Conservation (phyloP, 257 asterid genomes). For the Solanum raphanifolium region DNA sequence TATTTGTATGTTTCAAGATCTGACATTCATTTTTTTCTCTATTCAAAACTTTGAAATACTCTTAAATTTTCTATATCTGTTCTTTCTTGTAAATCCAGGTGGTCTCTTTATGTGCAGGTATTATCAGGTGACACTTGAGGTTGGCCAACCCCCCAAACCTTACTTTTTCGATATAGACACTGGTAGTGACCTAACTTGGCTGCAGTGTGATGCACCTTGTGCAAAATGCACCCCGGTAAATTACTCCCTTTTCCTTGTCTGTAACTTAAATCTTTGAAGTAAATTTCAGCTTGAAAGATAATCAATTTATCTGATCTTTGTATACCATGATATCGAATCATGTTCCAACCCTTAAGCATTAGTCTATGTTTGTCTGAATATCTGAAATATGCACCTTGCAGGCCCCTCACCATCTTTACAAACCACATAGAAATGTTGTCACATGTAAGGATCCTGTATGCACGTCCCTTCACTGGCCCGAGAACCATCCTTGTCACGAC, state of each 20-base stretch:
- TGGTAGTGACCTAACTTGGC: constrained; percentile 97
- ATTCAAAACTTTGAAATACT: background rate
- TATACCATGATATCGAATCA: background rate
- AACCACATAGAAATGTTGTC: constrained; percentile 46
- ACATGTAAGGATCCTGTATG: constrained; percentile 68
- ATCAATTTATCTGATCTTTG: background rate
- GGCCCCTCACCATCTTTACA: constrained; percentile 86
- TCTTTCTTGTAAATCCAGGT: background rate
- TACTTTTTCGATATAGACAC: constrained; percentile 81
- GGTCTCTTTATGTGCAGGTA: constrained; percentile 35
- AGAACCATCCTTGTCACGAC: constrained; percentile 21
- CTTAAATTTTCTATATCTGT: background rate
- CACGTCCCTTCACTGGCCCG: constrained; percentile 39
- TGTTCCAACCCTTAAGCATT: background rate
- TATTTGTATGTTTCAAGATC: background rate
- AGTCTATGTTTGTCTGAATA: background rate
- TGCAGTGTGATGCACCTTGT: constrained; percentile 94
- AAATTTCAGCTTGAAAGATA: background rate
- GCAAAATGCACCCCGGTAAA: constrained; percentile 61
- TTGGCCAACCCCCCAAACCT: constrained; percentile 62
- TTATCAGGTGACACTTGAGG: constrained; percentile 43
- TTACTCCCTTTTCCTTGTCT: background rate
- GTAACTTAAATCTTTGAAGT: background rate
- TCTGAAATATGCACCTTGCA: constrained; percentile 13
- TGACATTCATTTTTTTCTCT: background rate